These are phyloP conservation scores for Boechera divaricarpa DNA, from an alignment of 345 rosid genomes.

Conservation along the genomic window DNA sequence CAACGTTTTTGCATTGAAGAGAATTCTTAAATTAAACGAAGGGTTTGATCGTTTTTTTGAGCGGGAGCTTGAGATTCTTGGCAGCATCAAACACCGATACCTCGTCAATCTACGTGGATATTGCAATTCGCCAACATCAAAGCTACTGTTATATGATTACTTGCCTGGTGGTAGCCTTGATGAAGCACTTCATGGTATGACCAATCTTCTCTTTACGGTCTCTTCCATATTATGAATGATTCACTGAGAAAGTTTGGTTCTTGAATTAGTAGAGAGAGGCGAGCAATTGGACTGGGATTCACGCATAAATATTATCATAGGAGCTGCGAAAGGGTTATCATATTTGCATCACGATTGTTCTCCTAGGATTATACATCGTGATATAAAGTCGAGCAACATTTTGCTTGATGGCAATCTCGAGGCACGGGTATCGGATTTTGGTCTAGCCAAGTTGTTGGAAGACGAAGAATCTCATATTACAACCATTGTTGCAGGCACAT, in stretches of 20 bases:
- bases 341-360: slow-evolving; percentile 99
- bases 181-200: slow-evolving; percentile 96
- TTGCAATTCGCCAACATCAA: slow-evolving; percentile 91
- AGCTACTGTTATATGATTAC: slow-evolving; percentile 86
- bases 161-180: slow-evolving; percentile 96
- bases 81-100: slow-evolving; percentile 94
- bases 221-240: slow-evolving; percentile 21
- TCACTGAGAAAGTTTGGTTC: slow-evolving; percentile 19
- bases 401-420: slow-evolving; percentile 94
- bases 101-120: slow-evolving; percentile 96
- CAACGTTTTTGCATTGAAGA: slow-evolving; percentile 83
- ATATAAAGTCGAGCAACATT: slow-evolving; percentile 97
- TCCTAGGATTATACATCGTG: slow-evolving; percentile 98
- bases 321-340: slow-evolving; percentile 98
- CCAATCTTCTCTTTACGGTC: background rate
- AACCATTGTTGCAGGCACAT: slow-evolving; percentile 98
- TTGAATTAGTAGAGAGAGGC: slow-evolving; percentile 68
- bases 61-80: slow-evolving; percentile 97
- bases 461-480: slow-evolving; percentile 99
- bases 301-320: slow-evolving; percentile 84
- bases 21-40: slow-evolving; percentile 83
- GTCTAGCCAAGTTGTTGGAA: slow-evolving; percentile 92
- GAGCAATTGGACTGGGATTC: slow-evolving; percentile 97
- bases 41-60: slow-evolving; percentile 96
- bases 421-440: slow-evolving; percentile 99